Conservation (phyloP, 2,329 filamentous ascomycete genomes). For the Sporothrix protearum region DNA sequence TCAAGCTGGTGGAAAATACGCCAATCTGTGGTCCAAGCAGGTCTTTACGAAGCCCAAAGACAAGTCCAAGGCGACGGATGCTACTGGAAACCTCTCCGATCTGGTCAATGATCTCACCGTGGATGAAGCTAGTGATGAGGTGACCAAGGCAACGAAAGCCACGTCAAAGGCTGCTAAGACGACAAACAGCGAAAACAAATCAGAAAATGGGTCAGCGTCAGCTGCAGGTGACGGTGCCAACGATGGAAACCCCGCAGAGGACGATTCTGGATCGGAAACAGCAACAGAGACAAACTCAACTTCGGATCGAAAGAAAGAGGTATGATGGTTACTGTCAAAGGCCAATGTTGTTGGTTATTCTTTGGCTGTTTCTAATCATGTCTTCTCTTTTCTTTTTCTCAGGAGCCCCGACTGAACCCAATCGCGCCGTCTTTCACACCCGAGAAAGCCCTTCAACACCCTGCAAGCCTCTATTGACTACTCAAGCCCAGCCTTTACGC, state of each 20-base stretch:
- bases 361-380: constrained; percentile 44
- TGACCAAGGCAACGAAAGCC: constrained; percentile 33
- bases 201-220: not conserved
- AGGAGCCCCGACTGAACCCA: constrained; percentile 55
- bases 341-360: constrained; percentile 38
- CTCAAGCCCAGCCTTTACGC: constrained; percentile 11
- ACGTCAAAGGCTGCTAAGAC: not conserved
- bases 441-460: constrained; percentile 34
- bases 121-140: constrained; percentile 38
- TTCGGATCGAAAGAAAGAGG: constrained; percentile 47
- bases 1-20: constrained; percentile 57
- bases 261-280: constrained; percentile 21
- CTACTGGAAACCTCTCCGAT: constrained; percentile 29
- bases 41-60: constrained; percentile 48
- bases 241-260: constrained; percentile 21
- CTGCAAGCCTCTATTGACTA: not conserved
- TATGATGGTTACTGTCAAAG: constrained; percentile 41
- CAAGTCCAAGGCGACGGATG: constrained; percentile 30
- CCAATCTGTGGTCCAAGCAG: constrained; percentile 63
- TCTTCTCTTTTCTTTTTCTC: constrained; percentile 32
- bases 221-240: constrained; percentile 13
- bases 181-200: not conserved
- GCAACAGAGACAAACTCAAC: constrained; percentile 34
- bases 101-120: constrained; percentile 40
- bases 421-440: constrained; percentile 55